Evolutionary conservation across 2,329 filamentous ascomycete species (phyloP), one percentile per base, ranked within the genome.

Genomic region (Botrytis sinoallii): DNA sequence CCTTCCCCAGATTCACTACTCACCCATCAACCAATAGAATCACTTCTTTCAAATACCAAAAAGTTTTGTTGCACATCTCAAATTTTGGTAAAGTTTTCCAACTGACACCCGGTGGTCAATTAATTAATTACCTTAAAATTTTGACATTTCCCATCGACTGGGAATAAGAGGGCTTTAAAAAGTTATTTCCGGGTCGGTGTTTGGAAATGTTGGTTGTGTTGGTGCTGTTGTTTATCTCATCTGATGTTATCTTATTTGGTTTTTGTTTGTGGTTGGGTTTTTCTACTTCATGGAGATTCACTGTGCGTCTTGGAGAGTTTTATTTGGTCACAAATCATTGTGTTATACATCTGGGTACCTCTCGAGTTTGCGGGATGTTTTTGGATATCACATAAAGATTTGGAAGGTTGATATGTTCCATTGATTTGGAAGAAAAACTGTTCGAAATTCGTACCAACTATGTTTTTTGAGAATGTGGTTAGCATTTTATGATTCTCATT

Each of bases 41-140:
- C 22, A 22, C 16, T 8, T 4, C 10, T 40, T 25, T 7, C n/a
- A 18, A 10, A 4, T 6, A 2, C 8, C 4, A 2, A 29, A 29
- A 64, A 64, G 38, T 64, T 44, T 64, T 44, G 61, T 64, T 64
- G 61, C 61, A 64, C 12, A 44, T 64, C 61, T 64, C 12, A 64
- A 42, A 20, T 42, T 44, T 18, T 8, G 25, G 25, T 16, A 29
- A 8, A 9, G 3, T 4, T n/a, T 59, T 18, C 7, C 16, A 63
- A 40, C 25, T 4, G 9, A 14, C 22, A 55, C 32, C 6, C 38
- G 55, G 32, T 38, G n/a, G n/a, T n/a, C n/a, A n/a, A n/a, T n/a
- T n/a, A n/a, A n/a, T n/a, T 4, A 10, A n/a, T 22, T 9, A 3
- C 14, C 7, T 2, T 9, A 1, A 18, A 42, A 5, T 2, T 42